phyloP scores from a whole-genome alignment of 2,329 filamentous ascomycete species.

The Pseudocercospora fijiensis region DNA sequence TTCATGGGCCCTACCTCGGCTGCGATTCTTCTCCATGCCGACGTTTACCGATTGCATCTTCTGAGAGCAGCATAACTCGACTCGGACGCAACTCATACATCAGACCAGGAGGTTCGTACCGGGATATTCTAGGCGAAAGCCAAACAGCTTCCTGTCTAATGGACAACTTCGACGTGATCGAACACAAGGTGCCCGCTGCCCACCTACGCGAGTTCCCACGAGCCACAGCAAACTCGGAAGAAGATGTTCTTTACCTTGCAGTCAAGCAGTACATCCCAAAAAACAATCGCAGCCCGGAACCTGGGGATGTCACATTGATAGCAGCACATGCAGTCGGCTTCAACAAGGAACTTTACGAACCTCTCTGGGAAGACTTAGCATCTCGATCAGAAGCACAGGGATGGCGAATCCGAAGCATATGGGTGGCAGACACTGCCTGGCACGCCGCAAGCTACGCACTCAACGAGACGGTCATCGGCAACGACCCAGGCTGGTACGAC shows the following conservation, averaged over 20 bases:
- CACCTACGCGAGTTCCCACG: constrained; percentile 16
- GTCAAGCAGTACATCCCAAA: constrained; percentile 32
- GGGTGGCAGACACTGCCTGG: constrained; percentile 81
- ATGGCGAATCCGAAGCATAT: constrained; percentile 74
- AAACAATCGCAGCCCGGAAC: constrained; percentile 18
- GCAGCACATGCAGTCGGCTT: constrained; percentile 29
- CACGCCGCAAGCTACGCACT: constrained; percentile 75
- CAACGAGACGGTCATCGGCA: constrained; percentile 72
- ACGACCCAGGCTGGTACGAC: constrained; percentile 83
- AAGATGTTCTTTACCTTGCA: constrained; percentile 21
- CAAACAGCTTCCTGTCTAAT: not conserved
- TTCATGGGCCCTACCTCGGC: not conserved
- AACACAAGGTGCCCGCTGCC: constrained; percentile 13
- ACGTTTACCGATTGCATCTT: not conserved
- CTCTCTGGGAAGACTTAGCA: constrained; percentile 30
- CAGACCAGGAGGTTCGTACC: not conserved
- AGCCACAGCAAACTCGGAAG: constrained; percentile 19
- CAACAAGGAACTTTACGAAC: constrained; percentile 31
- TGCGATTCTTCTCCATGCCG: not conserved
- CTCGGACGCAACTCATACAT: not conserved
- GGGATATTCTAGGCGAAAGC: too few species aligned
- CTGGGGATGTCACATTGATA: constrained; percentile 32
- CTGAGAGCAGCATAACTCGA: not conserved
- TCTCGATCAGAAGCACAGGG: constrained; percentile 43
- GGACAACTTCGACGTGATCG: constrained; percentile 12